These are phyloP conservation scores for Penicillium cataractarum DNA, from an alignment of 495 filamentous ascomycete species.

Conservation along the genomic window DNA sequence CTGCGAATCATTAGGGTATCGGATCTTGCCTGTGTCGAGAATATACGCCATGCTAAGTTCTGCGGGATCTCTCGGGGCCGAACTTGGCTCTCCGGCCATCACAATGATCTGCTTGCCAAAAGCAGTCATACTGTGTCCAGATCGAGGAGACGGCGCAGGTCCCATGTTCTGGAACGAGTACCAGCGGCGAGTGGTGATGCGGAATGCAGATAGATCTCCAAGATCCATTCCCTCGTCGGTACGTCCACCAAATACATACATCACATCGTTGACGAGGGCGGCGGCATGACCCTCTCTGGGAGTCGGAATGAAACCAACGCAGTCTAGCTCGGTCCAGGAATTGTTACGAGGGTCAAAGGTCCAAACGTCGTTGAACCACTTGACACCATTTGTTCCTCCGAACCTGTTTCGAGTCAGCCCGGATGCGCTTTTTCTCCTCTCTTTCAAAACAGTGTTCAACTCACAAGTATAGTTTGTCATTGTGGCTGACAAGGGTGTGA, in stretches of 20 bases:
- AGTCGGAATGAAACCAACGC: constrained; percentile 94
- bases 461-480: constrained; percentile 93
- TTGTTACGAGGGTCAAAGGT: constrained; percentile 84
- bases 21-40: constrained; percentile 91
- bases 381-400: constrained; percentile 89
- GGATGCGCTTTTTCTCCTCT: neutral
- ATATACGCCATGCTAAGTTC: constrained; percentile 91
- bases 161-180: constrained; percentile 99
- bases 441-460: constrained; percentile 22
- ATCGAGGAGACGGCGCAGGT: constrained; percentile 87
- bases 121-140: constrained; percentile 96
- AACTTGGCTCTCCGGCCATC: constrained; percentile 91
- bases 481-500: constrained; percentile 88
- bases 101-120: constrained; percentile 91
- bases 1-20: constrained; percentile 81
- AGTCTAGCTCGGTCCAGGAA: constrained; percentile 84
- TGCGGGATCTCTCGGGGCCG: constrained; percentile 72
- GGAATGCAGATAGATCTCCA: constrained; percentile 93
- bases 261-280: constrained; percentile 90
- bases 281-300: constrained; percentile 94
- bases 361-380: constrained; percentile 99
- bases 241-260: constrained; percentile 99
- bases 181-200: constrained; percentile 89
- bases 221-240: constrained; percentile 89
- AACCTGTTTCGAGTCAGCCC: constrained; percentile 59